Percentiles rank a stretch among this genome's conserved stretches.
These are phyloP conservation scores for Monosporascus sp. DNA, from an alignment of 2,329 filamentous ascomycete species.

Conservation along the genomic window DNA sequence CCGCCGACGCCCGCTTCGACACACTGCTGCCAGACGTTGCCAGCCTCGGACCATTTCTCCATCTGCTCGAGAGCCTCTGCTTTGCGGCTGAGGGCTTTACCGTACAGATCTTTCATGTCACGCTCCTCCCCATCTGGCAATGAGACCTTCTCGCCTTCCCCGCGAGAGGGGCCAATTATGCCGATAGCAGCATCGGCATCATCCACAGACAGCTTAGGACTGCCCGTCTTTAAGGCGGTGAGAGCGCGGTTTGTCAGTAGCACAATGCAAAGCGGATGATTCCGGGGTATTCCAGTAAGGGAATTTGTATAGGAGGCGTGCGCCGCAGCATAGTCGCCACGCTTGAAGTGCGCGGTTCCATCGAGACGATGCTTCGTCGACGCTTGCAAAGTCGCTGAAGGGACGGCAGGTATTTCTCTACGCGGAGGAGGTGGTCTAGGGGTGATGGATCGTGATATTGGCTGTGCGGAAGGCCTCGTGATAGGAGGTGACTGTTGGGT, in stretches of 20 bases:
- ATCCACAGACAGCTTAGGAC: conserved; percentile 77
- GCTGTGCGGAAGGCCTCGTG: conserved; percentile 33
- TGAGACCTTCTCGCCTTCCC: conserved; percentile 74
- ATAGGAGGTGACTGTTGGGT: conserved; percentile 29
- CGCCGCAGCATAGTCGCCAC: conserved; percentile 84
- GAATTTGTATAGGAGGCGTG: conserved; percentile 78
- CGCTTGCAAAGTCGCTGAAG: conserved; percentile 62
- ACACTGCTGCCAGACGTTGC: conserved; percentile 71
- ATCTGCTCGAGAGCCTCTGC: conserved; percentile 93
- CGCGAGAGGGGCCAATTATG: conserved; percentile 73
- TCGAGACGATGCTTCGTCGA: conserved; percentile 75
- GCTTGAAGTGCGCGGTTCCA: conserved; percentile 87
- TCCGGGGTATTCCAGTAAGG: conserved; percentile 65
- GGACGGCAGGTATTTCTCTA: conserved; percentile 59
- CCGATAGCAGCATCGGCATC: conserved; percentile 78
- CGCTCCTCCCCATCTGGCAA: conserved; percentile 63
- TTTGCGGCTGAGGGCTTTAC: conserved; percentile 89
- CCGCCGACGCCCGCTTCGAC: conserved; percentile 86
- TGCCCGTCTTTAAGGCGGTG: conserved; percentile 85
- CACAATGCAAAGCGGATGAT: conserved; percentile 82
- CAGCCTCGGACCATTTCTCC: conserved; percentile 87
- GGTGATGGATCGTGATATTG: conserved; percentile 38
- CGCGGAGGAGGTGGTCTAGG: conserved; percentile 41
- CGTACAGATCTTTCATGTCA: conserved; percentile 88
- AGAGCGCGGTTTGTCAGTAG: conserved; percentile 87